phyloP scores from a whole-genome alignment of 495 filamentous ascomycete species.

The Thermothielavioides terrestris region DNA sequence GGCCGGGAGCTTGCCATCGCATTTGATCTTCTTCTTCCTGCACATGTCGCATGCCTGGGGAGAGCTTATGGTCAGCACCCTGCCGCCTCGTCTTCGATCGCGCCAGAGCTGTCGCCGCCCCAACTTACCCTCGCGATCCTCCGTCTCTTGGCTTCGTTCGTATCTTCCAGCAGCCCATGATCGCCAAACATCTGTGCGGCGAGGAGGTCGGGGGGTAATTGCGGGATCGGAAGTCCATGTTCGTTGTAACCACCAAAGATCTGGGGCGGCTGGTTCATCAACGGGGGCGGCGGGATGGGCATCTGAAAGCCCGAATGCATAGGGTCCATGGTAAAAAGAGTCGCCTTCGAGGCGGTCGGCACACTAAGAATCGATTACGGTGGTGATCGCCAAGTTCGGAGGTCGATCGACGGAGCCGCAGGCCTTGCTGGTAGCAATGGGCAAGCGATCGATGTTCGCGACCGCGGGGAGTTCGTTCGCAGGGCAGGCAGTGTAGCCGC shows the following conservation, averaged over 20 bases:
- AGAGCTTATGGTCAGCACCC: slow-evolving; percentile 16
- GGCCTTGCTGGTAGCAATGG: not conserved
- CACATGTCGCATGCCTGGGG: slow-evolving; percentile 95
- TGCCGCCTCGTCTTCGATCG: not conserved
- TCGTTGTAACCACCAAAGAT: slow-evolving; percentile 57
- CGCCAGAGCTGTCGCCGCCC: not conserved
- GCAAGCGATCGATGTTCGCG: slow-evolving; percentile 1
- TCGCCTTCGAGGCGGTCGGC: slow-evolving; percentile 4
- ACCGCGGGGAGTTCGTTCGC: not conserved
- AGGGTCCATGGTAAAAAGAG: slow-evolving; percentile 37
- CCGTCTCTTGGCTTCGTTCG: slow-evolving; percentile 80
- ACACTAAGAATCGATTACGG: not conserved
- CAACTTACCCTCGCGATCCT: slow-evolving; percentile 78
- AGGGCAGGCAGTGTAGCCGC: slow-evolving; percentile 14
- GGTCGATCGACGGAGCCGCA: not conserved
- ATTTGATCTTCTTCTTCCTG: slow-evolving; percentile 99
- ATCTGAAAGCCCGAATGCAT: slow-evolving; percentile 42
- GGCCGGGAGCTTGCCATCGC: slow-evolving; percentile 89
- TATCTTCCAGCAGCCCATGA: slow-evolving; percentile 51
- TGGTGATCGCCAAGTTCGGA: not conserved
- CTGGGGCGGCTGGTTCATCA: slow-evolving; percentile 59
- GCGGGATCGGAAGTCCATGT: slow-evolving; percentile 48
- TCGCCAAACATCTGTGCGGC: slow-evolving; percentile 56
- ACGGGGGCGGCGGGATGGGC: slow-evolving; percentile 46
- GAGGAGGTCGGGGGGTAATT: slow-evolving; percentile 43